Conservation (phyloP, 495 filamentous ascomycete species). For the Haplographium delicatum region DNA sequence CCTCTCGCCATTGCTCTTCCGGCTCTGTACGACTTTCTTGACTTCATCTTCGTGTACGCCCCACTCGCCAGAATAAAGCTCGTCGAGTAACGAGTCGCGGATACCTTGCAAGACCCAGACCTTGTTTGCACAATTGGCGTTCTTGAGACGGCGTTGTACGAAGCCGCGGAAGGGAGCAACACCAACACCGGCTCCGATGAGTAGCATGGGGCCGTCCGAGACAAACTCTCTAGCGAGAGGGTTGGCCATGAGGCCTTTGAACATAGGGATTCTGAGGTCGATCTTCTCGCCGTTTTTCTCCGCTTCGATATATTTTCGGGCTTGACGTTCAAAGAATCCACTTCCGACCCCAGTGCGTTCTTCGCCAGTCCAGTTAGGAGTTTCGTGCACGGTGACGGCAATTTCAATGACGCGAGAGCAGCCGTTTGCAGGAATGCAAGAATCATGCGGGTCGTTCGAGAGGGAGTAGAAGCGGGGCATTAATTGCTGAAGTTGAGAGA, state of each 20-base stretch:
- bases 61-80: constrained; percentile 95
- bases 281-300: constrained; percentile 50
- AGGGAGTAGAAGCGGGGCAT: constrained; percentile 99
- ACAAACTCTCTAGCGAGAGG: constrained; percentile 85
- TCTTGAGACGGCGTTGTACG: constrained; percentile 89
- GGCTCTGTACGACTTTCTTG: constrained; percentile 87
- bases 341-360: constrained; percentile 65
- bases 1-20: constrained; percentile 52
- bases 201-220: constrained; percentile 90
- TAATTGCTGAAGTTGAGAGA: constrained; percentile 74
- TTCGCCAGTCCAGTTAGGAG: constrained; percentile 68
- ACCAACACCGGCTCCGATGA: constrained; percentile 94
- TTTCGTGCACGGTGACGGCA: constrained; percentile 90
- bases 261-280: constrained; percentile 84
- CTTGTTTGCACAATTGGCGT: constrained; percentile 97
- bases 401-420: constrained; percentile 84
- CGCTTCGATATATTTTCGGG: constrained; percentile 59
- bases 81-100: constrained; percentile 84
- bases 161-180: constrained; percentile 97
- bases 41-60: constrained; percentile 90
- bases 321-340: constrained; percentile 82
- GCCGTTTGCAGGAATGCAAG: constrained; percentile 58
- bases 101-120: constrained; percentile 99
- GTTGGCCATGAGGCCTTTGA: constrained; percentile 98
- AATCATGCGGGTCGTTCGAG: constrained; percentile 89